These are phyloP conservation scores for Tylopilus sp. DNA, from an alignment of 768 basidiomycete genomes.

Conservation along the genomic window DNA sequence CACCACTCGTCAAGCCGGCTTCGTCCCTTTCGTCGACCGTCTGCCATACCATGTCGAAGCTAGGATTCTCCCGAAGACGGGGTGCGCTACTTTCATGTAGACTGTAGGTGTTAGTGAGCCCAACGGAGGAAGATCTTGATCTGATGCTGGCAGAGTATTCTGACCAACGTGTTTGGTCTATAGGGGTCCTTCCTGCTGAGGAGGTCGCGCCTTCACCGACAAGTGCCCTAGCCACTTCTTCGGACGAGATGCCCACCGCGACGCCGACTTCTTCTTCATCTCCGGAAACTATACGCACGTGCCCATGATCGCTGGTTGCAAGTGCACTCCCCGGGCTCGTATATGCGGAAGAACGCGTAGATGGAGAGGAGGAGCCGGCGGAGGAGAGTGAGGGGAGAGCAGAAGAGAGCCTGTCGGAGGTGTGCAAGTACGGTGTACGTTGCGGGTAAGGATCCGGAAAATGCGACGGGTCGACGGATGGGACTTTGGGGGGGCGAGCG, in stretches of 20 bases:
- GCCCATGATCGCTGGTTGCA: slow-evolving; percentile 57
- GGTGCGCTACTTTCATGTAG: slow-evolving; percentile 41
- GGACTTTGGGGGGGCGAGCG: slow-evolving; percentile 43
- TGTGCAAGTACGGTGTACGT: slow-evolving; percentile 44
- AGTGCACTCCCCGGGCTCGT: slow-evolving; percentile 66
- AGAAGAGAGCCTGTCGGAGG: slow-evolving; percentile 33
- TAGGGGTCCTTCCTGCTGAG: slow-evolving; percentile 47
- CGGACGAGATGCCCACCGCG: slow-evolving; percentile 60
- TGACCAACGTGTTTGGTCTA: slow-evolving; percentile 73
- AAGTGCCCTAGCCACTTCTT: slow-evolving; percentile 60
- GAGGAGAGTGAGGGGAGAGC: slow-evolving; percentile 63
- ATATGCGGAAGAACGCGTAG: slow-evolving; percentile 75
- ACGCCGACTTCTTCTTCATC: slow-evolving; percentile 52
- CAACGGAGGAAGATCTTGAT: slow-evolving; percentile 69
- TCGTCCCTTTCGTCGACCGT: slow-evolving; percentile 71
- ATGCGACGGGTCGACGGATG: slow-evolving; percentile 57
- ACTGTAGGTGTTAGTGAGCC: slow-evolving; percentile 41
- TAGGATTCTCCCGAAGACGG: slow-evolving; percentile 59
- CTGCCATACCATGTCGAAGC: slow-evolving; percentile 76
- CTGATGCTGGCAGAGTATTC: slow-evolving; percentile 62
- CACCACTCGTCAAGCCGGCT: slow-evolving; percentile 51
- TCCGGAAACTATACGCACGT: slow-evolving; percentile 62
- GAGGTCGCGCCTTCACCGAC: slow-evolving; percentile 47
- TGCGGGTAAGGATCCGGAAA: slow-evolving; percentile 74
- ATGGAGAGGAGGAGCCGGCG: slow-evolving; percentile 64